These are phyloP conservation scores for Talaromyces marneffei DNA, from an alignment of 2,329 filamentous ascomycete species.

Conservation along the genomic window DNA sequence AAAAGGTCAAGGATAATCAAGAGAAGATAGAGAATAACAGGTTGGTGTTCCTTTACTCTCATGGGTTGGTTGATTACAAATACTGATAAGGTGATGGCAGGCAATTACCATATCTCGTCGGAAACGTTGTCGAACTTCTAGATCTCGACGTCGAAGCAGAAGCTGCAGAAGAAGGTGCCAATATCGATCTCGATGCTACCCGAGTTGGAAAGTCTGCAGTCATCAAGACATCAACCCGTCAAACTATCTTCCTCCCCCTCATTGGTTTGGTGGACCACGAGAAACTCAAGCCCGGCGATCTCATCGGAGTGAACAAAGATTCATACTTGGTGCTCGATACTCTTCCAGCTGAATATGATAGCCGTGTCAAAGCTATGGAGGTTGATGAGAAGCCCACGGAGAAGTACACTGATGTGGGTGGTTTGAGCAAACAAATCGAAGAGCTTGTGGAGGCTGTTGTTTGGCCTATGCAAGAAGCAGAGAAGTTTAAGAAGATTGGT, in stretches of 20 bases:
- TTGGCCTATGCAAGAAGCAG: slow-evolving; percentile 99
- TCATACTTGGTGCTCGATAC: slow-evolving; percentile 97
- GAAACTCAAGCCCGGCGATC: slow-evolving; percentile 86
- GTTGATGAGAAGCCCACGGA: slow-evolving; percentile 99
- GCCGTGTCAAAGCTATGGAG: slow-evolving; percentile 99
- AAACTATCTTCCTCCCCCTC: slow-evolving; percentile 96
- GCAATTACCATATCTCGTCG: slow-evolving; percentile 95
- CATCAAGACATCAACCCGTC: slow-evolving; percentile 97
- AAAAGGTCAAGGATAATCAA: slow-evolving; percentile 98
- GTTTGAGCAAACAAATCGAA: slow-evolving; percentile 97
- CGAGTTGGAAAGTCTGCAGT: slow-evolving; percentile 96
- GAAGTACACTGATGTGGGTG: slow-evolving; percentile 97
- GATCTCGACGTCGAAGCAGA: slow-evolving; percentile 95
- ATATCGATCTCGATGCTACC: slow-evolving; percentile 95
- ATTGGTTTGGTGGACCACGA: slow-evolving; percentile 96
- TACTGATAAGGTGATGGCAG: slow-evolving; percentile 42
- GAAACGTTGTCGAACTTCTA: slow-evolving; percentile 94
- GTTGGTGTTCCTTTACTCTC: slow-evolving; percentile 50
- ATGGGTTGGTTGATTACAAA: slow-evolving; percentile 3
- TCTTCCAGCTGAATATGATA: slow-evolving; percentile 94
- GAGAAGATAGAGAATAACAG: slow-evolving; percentile 99
- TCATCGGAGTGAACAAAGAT: slow-evolving; percentile 98
- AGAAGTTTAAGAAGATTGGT: slow-evolving; percentile 98
- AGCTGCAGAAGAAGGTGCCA: slow-evolving; percentile 94
- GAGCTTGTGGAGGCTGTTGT: slow-evolving; percentile 97